Conservation (phyloP, 352 stramenopile genomes). For the Phytophthora litchii region DNA sequence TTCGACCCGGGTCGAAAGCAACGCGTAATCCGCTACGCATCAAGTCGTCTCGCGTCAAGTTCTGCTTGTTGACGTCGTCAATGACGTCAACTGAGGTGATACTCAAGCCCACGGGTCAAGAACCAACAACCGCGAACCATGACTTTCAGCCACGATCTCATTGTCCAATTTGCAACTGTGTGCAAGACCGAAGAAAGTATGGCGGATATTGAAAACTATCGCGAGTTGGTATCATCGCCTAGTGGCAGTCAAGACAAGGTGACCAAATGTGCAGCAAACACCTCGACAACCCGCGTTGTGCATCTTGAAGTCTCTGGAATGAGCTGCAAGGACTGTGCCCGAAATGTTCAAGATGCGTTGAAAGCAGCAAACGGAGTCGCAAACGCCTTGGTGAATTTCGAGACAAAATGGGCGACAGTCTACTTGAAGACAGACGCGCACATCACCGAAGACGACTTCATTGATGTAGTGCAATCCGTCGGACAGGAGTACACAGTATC, state of each 20-base stretch:
- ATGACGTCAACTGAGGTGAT: conserved; percentile 26
- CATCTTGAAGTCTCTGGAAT: conserved; percentile 61
- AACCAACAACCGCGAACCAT: background rate
- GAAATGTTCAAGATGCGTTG: conserved; percentile 83
- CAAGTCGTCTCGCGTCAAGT: conserved; percentile 17
- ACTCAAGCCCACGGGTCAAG: conserved; percentile 5
- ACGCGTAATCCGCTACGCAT: background rate
- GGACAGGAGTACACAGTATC: conserved; percentile 59
- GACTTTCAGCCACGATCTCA: background rate
- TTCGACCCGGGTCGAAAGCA: conserved; percentile 2
- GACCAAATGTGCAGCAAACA: background rate
- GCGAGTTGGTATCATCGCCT: too few relatives aligned
- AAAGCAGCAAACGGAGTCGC: conserved; percentile 63
- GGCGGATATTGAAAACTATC: background rate
- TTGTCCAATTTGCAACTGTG: conserved; percentile 7
- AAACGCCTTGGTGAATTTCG: conserved; percentile 69
- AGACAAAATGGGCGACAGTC: conserved; percentile 74
- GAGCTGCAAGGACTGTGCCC: conserved; percentile 88
- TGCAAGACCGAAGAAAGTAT: conserved; percentile 1
- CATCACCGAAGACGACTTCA: conserved; percentile 52
- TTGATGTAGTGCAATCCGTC: conserved; percentile 55
- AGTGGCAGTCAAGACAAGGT: background rate
- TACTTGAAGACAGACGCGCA: conserved; percentile 52
- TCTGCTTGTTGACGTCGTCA: conserved; percentile 27
- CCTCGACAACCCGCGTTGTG: conserved; percentile 3